Percentiles rank a stretch among this genome's conserved stretches.
These are phyloP conservation scores for Petrea volubilis DNA, from an alignment of 257 asterid species.

Conservation along the genomic window DNA sequence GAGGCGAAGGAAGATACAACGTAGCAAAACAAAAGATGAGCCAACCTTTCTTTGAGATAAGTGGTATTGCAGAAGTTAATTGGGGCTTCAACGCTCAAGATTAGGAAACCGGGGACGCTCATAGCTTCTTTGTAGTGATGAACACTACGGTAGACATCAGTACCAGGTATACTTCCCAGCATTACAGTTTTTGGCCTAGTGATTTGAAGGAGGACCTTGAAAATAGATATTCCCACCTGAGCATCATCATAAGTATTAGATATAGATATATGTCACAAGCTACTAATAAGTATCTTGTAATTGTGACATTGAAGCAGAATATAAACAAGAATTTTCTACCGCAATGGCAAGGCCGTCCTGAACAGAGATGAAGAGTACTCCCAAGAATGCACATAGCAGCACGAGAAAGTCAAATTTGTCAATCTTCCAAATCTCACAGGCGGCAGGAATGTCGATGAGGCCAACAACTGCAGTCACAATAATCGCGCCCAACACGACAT, in stretches of 20 bases:
- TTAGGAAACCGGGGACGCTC: conserved; percentile 56
- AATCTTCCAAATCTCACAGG: conserved; percentile 61
- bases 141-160: conserved; percentile 58
- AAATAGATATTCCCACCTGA: conserved; percentile 56
- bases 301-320: not conserved
- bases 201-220: conserved; percentile 63
- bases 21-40: conserved; percentile 28
- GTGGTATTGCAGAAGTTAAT: conserved; percentile 73
- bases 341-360: conserved; percentile 76
- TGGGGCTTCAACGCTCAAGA: conserved; percentile 69
- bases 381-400: conserved; percentile 63
- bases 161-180: conserved; percentile 66
- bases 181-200: conserved; percentile 74
- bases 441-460: conserved; percentile 72
- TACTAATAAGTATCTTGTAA: too few relatives aligned
- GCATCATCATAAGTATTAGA: not conserved
- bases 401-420: conserved; percentile 76
- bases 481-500: conserved; percentile 66
- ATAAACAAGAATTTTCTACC: conserved; percentile 16
- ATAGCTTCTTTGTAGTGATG: conserved; percentile 64
- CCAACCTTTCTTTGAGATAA: conserved; percentile 73
- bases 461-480: conserved; percentile 74
- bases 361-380: conserved; percentile 72
- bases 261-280: not conserved
- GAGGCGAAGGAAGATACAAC: too few relatives aligned